phyloP scores from a whole-genome alignment of 2,329 filamentous ascomycete species.

The Emmonsiellopsis sp. region DNA sequence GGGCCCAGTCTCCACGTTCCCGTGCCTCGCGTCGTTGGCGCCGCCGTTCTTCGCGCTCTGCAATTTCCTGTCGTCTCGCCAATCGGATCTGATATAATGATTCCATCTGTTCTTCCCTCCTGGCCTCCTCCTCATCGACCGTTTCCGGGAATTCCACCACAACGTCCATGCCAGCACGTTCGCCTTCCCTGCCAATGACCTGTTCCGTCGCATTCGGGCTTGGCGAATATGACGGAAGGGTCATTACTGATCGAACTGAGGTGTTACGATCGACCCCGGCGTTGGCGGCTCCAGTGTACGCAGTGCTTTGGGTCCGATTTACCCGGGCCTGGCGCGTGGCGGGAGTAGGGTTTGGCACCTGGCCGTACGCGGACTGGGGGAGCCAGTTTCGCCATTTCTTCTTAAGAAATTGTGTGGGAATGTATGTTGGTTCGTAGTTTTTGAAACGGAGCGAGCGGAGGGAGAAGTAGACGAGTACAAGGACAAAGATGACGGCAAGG shows the following conservation, averaged over 20 bases:
- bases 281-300: conserved; percentile 8
- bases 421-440: conserved; percentile 40
- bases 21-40: conserved; percentile 62
- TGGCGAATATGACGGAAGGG: conserved; percentile 72
- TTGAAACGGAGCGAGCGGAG: conserved; percentile 34
- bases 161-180: conserved; percentile 81
- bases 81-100: conserved; percentile 80
- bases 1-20: conserved; percentile 56
- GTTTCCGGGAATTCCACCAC: conserved; percentile 80
- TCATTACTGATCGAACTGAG: conserved; percentile 88
- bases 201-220: conserved; percentile 66
- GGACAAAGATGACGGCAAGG: conserved; percentile 19
- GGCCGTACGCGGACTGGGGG: conserved; percentile 32
- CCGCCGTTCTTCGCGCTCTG: conserved; percentile 68
- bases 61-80: conserved; percentile 63
- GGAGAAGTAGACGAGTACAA: conserved; percentile 23
- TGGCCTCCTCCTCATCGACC: conserved; percentile 63
- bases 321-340: background rate
- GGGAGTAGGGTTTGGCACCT: conserved; percentile 20
- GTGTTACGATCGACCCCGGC: conserved; percentile 66
- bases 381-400: conserved; percentile 44
- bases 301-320: conserved; percentile 14
- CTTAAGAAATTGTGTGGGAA: conserved; percentile 43
- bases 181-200: conserved; percentile 79
- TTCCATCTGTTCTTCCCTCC: conserved; percentile 87